Percentiles rank a stretch among this genome's conserved stretches.
Evolutionary conservation across 257 asterid species (phyloP).

Genomic region (Nicotiana noctiflora): DNA sequence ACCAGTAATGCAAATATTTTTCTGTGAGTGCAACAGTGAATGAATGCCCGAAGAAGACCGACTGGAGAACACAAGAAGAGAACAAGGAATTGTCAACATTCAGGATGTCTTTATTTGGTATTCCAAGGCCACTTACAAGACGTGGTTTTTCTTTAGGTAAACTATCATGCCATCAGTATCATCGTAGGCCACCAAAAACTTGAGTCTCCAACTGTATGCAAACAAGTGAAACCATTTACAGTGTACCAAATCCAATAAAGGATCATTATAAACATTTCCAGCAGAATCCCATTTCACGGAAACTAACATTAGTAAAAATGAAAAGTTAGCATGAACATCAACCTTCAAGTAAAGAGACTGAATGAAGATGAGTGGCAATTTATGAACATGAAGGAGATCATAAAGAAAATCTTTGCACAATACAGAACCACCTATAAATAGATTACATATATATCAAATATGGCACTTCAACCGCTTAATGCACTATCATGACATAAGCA

Average conservation of each 20-base stretch:
- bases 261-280: background rate
- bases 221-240: background rate
- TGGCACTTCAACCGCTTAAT: background rate
- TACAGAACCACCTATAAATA: background rate
- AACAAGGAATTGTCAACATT: background rate
- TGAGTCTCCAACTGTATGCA: slow-evolving; percentile 12
- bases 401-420: background rate
- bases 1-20: background rate
- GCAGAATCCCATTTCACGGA: background rate
- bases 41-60: background rate
- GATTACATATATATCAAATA: too few relatives aligned
- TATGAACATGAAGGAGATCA: background rate
- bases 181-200: slow-evolving; percentile 13
- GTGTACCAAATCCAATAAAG: background rate
- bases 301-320: background rate
- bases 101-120: slow-evolving; percentile 53
- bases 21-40: background rate
- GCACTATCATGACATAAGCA: background rate
- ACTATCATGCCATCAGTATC: slow-evolving; percentile 45
- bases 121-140: slow-evolving; percentile 81
- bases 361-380: slow-evolving; percentile 2
- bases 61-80: background rate
- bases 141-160: slow-evolving; percentile 87
- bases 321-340: background rate
- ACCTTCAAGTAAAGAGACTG: background rate